Conservation (phyloP, 208 protist species). For the Trypanosoma melophagium region DNA sequence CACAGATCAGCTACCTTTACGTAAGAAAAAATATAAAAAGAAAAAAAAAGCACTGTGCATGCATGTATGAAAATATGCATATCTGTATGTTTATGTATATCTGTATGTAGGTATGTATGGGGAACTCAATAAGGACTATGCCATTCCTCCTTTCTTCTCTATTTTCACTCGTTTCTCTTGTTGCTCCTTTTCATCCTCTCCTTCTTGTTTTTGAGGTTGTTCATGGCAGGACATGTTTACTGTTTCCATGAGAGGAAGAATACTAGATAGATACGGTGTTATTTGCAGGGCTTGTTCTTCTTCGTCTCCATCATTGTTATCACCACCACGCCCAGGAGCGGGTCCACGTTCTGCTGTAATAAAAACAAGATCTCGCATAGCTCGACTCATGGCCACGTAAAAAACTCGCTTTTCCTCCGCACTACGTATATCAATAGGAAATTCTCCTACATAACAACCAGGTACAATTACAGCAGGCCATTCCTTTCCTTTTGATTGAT, state of each 20-base stretch:
- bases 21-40: slow-evolving; percentile 11
- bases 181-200: slow-evolving; percentile 16
- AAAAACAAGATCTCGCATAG: slow-evolving; percentile 72
- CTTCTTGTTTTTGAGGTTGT: slow-evolving; percentile 1
- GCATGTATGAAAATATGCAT: too few species aligned
- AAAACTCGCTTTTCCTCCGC: slow-evolving; percentile 82
- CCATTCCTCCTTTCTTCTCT: neutral
- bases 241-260: slow-evolving; percentile 25
- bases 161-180: neutral
- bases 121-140: too few species aligned
- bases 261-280: slow-evolving; percentile 43
- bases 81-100: too few species aligned
- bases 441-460: slow-evolving; percentile 75
- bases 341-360: slow-evolving; percentile 46
- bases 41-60: slow-evolving; percentile 1
- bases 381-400: slow-evolving; percentile 88
- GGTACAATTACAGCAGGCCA: slow-evolving; percentile 82
- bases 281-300: slow-evolving; percentile 28
- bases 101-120: too few species aligned
- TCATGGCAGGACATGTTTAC: slow-evolving; percentile 7
- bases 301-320: neutral
- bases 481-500: slow-evolving; percentile 87
- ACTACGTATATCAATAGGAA: slow-evolving; percentile 47
- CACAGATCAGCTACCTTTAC: too few species aligned
- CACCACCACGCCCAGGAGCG: neutral